Base-by-base conservation (phyloP, 192 early-diverging fungal genomes). In the Linnemannia schmuckeri region DNA sequence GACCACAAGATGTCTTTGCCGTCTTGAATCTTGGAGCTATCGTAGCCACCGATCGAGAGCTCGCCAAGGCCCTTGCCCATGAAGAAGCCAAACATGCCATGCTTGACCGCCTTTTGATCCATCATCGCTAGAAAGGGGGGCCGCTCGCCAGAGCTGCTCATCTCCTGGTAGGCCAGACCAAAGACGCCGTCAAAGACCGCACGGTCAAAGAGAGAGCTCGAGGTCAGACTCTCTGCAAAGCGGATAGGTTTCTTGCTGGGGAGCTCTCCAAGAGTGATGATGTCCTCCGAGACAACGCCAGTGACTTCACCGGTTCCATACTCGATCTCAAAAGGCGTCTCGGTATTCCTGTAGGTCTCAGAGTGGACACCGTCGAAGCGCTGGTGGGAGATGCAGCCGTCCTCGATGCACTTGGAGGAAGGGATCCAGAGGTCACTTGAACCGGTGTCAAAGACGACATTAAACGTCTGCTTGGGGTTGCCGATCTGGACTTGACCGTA, bases 11-110 rank as follows among this genome's bases (percentile, higher is more conserved):
- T 87, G 6, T 94, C 91, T 47, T 80, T 41, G 57, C 92, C 93
- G 22, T 80, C 88, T 66, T 33, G 27, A 88, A 94, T 96, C 82
- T 93, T 96, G 33, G 88, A 89, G 75, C 92, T 47, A 88, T 99
- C 94, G 70, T 95, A 88, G 40, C 94, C 97, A 72, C 98, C 98
- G 88, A 99, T 94, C n/a, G 94, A 89, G 79, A 99, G 93, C 88
- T 97, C 97, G 70, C 98, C 98, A 4, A 37, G 0, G 17, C 75
- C 84, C 1, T 68, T 54, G 46, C 79, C 79, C 84, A 87, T 81
- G 44, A 73, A 87, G 72, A 87, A 87, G 0, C 84, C 84, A 75
- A 87, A 87, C 75, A 87, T 76, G 40, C 84, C 76, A 0, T 47
- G 44, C 9, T 49, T 75, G 55, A 87, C 35, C 4, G 63, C 47